Evolutionary conservation across 1,284 basidiomycete species (phyloP), one percentile per base, ranked within the genome.

Genomic region (Moniliella sp.): DNA sequence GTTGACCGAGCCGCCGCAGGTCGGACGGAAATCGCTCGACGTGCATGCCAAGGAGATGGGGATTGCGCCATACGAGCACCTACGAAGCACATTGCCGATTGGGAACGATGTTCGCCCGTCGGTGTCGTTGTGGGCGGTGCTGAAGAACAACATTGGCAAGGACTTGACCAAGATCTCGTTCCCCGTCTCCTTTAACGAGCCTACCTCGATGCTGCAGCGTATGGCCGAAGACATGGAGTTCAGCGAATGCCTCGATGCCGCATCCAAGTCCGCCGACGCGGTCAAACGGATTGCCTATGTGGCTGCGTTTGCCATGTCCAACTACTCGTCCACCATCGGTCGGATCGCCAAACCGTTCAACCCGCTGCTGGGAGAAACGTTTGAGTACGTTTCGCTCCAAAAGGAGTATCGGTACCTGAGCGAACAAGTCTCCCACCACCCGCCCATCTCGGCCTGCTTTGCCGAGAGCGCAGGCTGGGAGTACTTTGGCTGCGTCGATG

Each of bases 111-210:
- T 88, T 42, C 65, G 84, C 21, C 88, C 86, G 7, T 75, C 75
- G 25, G 82, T 84, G 42, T 83, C 79, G 57, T 66, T 97, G 27
- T 97, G 88, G 88, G 75, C 75, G 18, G 86, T 94, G 37, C 65
- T 97, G 65, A 97, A 94, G 66, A 76, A 80, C 43, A 81, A 77
- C 43, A 91, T 97, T 39, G 88, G 88, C 43, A 94, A 94, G 66
- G 86, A 94, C 61, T 65, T 94, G 50, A 93, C 86, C 26, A 88
- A 74, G 69, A 94, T 94, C 43, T 76, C 74, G 53, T 91, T 93
- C 64, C 86, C 86, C 0, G 84, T 93, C 31, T 82, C 76, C 62
- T 93, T 94, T 64, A 97, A 93, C 62, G 54, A 57, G 39, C 54
- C 54, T 5, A 57, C 54, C 27, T 86, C 81, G 47, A 94, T 97